Conservation (phyloP, 2,329 filamentous ascomycete species). For the Colletotrichum limetticola region DNA sequence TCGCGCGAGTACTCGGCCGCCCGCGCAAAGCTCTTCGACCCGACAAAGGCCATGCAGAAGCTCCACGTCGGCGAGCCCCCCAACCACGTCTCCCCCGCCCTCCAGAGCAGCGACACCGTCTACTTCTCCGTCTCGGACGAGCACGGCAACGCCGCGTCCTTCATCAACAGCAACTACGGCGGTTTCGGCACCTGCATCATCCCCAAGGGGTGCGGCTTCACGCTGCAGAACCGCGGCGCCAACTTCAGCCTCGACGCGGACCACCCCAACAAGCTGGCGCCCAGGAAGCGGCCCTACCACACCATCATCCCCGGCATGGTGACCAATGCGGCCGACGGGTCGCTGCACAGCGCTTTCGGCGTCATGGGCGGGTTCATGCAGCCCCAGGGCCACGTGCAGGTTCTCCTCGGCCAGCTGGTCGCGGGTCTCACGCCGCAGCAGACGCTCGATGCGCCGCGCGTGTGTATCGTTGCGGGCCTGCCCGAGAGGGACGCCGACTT, state of each 20-base stretch:
- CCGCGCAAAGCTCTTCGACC: constrained; percentile 69
- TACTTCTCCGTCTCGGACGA: constrained; percentile 89
- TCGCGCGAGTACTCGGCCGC: constrained; percentile 79
- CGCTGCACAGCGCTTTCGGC: constrained; percentile 86
- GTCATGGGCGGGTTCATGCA: constrained; percentile 99
- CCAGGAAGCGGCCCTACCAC: constrained; percentile 91
- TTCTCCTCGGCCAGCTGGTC: constrained; percentile 87
- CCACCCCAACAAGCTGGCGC: constrained; percentile 85
- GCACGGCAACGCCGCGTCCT: constrained; percentile 89
- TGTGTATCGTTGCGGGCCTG: constrained; percentile 85
- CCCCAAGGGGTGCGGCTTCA: constrained; percentile 88
- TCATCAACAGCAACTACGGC: constrained; percentile 95
- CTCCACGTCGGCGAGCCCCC: constrained; percentile 71
- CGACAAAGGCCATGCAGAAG: constrained; percentile 68
- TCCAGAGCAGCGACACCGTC: constrained; percentile 90
- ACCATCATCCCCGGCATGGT: constrained; percentile 96
- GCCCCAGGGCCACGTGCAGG: constrained; percentile 95
- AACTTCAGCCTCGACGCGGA: constrained; percentile 79
- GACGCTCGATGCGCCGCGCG: constrained; percentile 88
- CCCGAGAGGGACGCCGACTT: constrained; percentile 67
- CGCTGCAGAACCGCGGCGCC: constrained; percentile 90
- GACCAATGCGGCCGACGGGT: constrained; percentile 79
- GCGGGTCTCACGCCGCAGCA: constrained; percentile 87
- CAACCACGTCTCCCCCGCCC: constrained; percentile 72
- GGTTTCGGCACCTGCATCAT: constrained; percentile 91